These are phyloP conservation scores for Pisolithus orientalis DNA, from an alignment of 768 basidiomycete genomes.

Conservation along the genomic window DNA sequence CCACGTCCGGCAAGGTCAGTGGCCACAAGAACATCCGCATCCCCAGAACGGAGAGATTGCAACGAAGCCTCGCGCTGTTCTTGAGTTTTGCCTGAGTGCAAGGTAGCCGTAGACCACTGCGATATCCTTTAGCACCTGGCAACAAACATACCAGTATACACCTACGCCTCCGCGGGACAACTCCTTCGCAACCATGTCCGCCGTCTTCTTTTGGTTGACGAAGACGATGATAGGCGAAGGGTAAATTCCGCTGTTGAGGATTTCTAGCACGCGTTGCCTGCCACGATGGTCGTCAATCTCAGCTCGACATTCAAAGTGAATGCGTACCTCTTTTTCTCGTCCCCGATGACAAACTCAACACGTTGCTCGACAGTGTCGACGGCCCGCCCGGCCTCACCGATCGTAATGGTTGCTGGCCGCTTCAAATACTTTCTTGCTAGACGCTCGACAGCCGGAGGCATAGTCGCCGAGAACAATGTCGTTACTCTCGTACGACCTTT, in stretches of 20 bases:
- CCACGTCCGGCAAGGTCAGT: slow-evolving; percentile 98
- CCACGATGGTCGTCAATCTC: slow-evolving; percentile 7
- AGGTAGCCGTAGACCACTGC: slow-evolving; percentile 83
- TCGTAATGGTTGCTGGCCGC: slow-evolving; percentile 92
- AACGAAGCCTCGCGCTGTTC: slow-evolving; percentile 94
- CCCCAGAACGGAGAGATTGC: slow-evolving; percentile 78
- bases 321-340: slow-evolving; percentile 93
- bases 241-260: slow-evolving; percentile 81
- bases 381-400: slow-evolving; percentile 95
- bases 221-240: slow-evolving; percentile 95
- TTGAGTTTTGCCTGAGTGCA: slow-evolving; percentile 97
- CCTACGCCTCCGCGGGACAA: slow-evolving; percentile 81
- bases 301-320: slow-evolving; percentile 1
- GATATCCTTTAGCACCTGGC: slow-evolving; percentile 4
- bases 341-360: slow-evolving; percentile 87
- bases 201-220: slow-evolving; percentile 99
- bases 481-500: slow-evolving; percentile 87
- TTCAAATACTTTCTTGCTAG: slow-evolving; percentile 90
- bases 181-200: slow-evolving; percentile 96
- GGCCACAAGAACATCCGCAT: slow-evolving; percentile 86
- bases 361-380: slow-evolving; percentile 97
- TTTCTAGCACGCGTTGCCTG: slow-evolving; percentile 82
- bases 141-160: slow-evolving; percentile 9
- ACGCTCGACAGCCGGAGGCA: slow-evolving; percentile 96
- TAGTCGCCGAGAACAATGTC: slow-evolving; percentile 95